Evolutionary conservation across 176 grass and related monocot genomes (phyloP).

Genomic region (Triticum urartu): DNA sequence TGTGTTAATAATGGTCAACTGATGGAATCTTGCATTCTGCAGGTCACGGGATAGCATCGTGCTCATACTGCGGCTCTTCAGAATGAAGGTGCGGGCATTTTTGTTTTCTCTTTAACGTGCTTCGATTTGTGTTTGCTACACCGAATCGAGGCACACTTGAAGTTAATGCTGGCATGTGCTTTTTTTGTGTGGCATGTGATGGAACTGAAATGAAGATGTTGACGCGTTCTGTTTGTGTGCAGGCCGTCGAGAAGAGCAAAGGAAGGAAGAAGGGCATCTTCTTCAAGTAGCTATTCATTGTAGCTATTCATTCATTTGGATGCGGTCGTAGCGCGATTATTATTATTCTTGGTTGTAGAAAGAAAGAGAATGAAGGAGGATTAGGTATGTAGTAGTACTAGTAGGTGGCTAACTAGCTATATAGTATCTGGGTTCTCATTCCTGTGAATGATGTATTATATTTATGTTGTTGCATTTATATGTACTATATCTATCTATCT

Average conservation of each 20-base stretch:
- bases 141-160: neutral
- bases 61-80: constrained; percentile 79
- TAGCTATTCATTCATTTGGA: neutral
- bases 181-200: too few relatives aligned
- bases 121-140: neutral
- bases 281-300: constrained; percentile 65
- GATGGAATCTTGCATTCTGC: neutral
- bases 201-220: neutral
- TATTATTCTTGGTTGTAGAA: too few relatives aligned
- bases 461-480: too few relatives aligned
- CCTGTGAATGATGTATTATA: too few relatives aligned
- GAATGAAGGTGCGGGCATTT: constrained; percentile 54
- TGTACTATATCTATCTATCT: too few relatives aligned
- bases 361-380: too few relatives aligned
- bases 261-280: constrained; percentile 79
- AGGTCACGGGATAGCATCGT: constrained; percentile 83
- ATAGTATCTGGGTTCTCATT: too few relatives aligned
- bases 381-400: too few relatives aligned
- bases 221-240: neutral
- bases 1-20: neutral
- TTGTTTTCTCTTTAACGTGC: neutral
- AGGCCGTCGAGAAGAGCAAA: constrained; percentile 93
- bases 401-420: too few relatives aligned
- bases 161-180: neutral
- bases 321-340: too few relatives aligned